A percentile compares a stretch with the other conserved stretches of the same genome.
Evolutionary conservation across 148 eudicot genomes (phyloP).

Genomic region (Silene conica): DNA sequence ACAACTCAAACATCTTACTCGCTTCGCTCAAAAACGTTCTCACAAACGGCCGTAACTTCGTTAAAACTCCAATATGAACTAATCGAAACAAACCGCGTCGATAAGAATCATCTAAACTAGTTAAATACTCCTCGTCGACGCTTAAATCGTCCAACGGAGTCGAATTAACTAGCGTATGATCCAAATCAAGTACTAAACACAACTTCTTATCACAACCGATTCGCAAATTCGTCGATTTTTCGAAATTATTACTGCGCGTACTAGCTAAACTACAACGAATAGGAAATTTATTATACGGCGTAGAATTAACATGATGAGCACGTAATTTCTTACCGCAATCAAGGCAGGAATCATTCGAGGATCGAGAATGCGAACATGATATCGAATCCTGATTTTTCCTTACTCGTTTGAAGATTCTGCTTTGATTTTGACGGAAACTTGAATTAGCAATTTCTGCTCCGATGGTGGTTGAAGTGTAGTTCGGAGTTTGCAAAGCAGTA

Average conservation of each 20-base stretch:
- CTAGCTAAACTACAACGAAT: no score
- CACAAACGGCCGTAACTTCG: constrained; percentile 63
- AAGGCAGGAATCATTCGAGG: not conserved
- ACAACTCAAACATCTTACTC: constrained; percentile 69
- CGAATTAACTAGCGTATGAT: constrained; percentile 84
- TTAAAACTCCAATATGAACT: constrained; percentile 24
- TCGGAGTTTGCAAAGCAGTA: no score
- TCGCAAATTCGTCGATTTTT: constrained; percentile 39
- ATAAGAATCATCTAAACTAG: constrained; percentile 33
- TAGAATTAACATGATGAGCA: no score
- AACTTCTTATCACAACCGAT: constrained; percentile 44
- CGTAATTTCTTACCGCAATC: not conserved
- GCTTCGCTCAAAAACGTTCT: constrained; percentile 68
- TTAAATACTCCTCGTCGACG: constrained; percentile 57
- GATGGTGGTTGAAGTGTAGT: no score
- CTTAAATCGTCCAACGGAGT: constrained; percentile 47
- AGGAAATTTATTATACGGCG: no score
- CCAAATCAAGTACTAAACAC: constrained; percentile 77
- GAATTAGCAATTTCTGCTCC: no score
- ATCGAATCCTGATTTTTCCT: not conserved
- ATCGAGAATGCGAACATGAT: not conserved
- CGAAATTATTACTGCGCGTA: constrained; percentile 8
- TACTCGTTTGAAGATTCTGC: not conserved
- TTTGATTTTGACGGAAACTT: no score
- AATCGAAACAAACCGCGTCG: constrained; percentile 49